Conservation (phyloP, 768 basidiomycete genomes). For the Agrocybe chaxingu region DNA sequence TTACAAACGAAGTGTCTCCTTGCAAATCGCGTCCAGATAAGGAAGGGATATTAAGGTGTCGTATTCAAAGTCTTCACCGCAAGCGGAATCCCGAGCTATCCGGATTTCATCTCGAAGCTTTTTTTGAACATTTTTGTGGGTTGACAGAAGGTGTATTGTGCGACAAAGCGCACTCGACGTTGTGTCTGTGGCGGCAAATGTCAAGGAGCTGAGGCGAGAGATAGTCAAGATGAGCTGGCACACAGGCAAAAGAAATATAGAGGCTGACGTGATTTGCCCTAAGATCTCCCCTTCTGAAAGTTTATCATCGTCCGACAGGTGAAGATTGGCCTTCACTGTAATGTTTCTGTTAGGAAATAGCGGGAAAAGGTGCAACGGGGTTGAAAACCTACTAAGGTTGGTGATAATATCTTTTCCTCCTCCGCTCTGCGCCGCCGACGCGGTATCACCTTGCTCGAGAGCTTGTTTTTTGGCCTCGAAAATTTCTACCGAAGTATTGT, state of each 20-base stretch:
- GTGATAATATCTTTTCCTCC: conserved; percentile 46
- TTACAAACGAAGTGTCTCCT: conserved; percentile 38
- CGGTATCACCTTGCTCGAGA: conserved; percentile 30
- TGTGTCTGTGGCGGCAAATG: conserved; percentile 40
- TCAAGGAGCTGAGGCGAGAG: conserved; percentile 18
- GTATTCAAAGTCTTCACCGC: conserved; percentile 27
- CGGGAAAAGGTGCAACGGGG: background rate
- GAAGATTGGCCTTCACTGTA: conserved; percentile 33
- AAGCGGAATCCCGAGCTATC: conserved; percentile 13
- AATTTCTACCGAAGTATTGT: conserved; percentile 32
- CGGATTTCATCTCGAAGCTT: conserved; percentile 34
- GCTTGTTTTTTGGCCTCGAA: conserved; percentile 33
- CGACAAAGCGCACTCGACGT: conserved; percentile 36
- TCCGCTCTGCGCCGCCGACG: conserved; percentile 28
- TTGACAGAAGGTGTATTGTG: conserved; percentile 29
- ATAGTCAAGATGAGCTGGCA: conserved; percentile 9
- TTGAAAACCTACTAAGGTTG: conserved; percentile 33
- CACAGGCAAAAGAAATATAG: background rate
- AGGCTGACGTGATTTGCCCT: conserved; percentile 29
- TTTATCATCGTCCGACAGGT: conserved; percentile 25
- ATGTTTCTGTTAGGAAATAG: background rate
- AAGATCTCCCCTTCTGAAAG: conserved; percentile 31
- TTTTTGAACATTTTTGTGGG: conserved; percentile 24
- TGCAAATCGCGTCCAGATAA: conserved; percentile 33
- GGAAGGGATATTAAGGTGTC: conserved; percentile 33